phyloP scores from a whole-genome alignment of 2,329 filamentous ascomycete species.

The Chaetomium strumarium region DNA sequence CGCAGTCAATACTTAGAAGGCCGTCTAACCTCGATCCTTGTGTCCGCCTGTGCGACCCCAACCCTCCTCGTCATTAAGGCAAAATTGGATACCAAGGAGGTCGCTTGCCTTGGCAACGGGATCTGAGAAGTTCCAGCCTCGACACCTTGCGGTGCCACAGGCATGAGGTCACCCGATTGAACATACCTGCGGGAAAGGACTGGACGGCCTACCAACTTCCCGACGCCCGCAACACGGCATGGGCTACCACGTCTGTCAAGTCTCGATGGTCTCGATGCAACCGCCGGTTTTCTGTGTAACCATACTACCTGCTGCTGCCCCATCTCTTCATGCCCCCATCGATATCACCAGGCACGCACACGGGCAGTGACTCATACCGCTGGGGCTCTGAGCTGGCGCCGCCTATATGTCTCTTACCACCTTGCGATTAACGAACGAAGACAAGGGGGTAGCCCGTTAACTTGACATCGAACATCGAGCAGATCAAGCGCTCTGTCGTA shows the following conservation, averaged over 20 bases:
- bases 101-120: no score
- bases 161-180: no score
- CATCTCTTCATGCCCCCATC: background rate
- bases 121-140: no score
- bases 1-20: no score
- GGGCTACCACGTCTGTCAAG: background rate
- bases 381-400: conserved; percentile 9
- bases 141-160: no score
- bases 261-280: conserved; percentile 5
- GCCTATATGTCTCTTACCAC: conserved; percentile 8
- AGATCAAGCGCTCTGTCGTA: background rate
- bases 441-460: no score
- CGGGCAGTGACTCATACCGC: conserved; percentile 3
- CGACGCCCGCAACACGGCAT: conserved; percentile 3
- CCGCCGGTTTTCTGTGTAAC: conserved; percentile 9
- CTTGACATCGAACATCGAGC: no score
- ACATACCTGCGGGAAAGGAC: background rate
- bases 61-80: no score
- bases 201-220: background rate
- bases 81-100: no score
- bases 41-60: no score
- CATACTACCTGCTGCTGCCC: conserved; percentile 8
- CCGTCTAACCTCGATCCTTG: no score
- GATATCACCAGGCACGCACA: background rate
- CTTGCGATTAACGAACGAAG: background rate